Evolutionary conservation across 2,329 filamentous ascomycete species (phyloP).

Genomic region (Plectosphaerella cucumerina): DNA sequence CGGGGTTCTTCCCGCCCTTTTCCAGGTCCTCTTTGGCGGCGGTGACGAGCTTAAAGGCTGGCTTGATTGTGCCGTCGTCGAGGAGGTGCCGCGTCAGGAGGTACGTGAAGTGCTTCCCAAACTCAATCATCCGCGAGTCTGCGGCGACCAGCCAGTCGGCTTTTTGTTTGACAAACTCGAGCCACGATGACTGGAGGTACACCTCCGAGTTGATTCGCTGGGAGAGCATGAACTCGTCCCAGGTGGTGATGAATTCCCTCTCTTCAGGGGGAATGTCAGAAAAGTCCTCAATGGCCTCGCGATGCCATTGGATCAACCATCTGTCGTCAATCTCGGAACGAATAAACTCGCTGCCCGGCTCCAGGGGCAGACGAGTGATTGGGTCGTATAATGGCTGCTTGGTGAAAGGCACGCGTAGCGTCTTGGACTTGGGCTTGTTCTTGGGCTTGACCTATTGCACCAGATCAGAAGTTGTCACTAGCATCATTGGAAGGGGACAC

Average conservation of each 20-base stretch:
- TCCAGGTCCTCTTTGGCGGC: constrained; percentile 27
- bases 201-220: constrained; percentile 47
- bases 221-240: constrained; percentile 51
- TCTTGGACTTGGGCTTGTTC: not conserved
- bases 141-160: constrained; percentile 47
- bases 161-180: constrained; percentile 47
- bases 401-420: constrained; percentile 41
- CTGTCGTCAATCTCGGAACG: constrained; percentile 39
- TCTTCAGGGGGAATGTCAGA: constrained; percentile 49
- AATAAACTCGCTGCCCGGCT: constrained; percentile 41
- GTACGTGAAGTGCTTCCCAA: constrained; percentile 49
- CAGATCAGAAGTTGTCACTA: not conserved
- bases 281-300: constrained; percentile 53
- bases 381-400: constrained; percentile 53
- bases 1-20: constrained; percentile 1
- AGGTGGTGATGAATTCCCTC: constrained; percentile 55
- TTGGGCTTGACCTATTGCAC: not conserved
- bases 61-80: constrained; percentile 35
- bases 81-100: constrained; percentile 46
- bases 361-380: constrained; percentile 48
- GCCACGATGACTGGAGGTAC: constrained; percentile 47
- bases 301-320: constrained; percentile 57
- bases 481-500: too few species aligned
- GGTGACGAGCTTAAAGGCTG: constrained; percentile 39
- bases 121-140: constrained; percentile 45